A percentile compares a stretch with the other conserved stretches of the same genome.
Evolutionary conservation across 495 filamentous ascomycete genomes (phyloP).

Genomic region (Daldinia grandis): DNA sequence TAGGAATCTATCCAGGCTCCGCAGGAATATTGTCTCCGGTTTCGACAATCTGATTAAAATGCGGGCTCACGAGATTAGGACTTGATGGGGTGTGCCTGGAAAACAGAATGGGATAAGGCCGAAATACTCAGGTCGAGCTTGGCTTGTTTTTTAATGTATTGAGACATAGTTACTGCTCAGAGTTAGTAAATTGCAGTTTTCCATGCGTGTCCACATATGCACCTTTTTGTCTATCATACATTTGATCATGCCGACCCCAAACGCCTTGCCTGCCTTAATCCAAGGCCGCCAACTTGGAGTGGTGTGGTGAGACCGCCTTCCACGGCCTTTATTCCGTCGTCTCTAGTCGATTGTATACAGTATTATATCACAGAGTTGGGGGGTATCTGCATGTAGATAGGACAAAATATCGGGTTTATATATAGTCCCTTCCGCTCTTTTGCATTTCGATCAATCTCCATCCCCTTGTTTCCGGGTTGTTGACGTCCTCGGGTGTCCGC

Average conservation of each 20-base stretch:
- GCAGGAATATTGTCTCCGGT: not conserved
- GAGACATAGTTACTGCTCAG: conserved; percentile 10
- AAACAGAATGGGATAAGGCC: not conserved
- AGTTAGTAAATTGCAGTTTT: conserved; percentile 36
- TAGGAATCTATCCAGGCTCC: not conserved
- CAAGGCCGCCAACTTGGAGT: conserved; percentile 42
- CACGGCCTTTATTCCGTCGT: conserved; percentile 27
- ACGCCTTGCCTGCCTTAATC: conserved; percentile 39
- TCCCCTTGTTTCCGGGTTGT: conserved; percentile 93
- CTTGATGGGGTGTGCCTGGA: not conserved
- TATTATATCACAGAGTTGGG: conserved; percentile 31
- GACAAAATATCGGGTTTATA: conserved; percentile 45
- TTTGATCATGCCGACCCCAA: conserved; percentile 32
- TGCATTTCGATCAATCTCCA: conserved; percentile 98
- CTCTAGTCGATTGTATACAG: conserved; percentile 41
- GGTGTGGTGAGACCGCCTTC: conserved; percentile 41
- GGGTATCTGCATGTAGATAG: conserved; percentile 16
- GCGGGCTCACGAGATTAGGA: not conserved
- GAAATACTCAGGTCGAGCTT: not conserved
- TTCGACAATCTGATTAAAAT: not conserved
- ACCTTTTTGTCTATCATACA: conserved; percentile 48
- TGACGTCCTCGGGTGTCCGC: conserved; percentile 90
- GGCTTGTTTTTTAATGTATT: conserved; percentile 19
- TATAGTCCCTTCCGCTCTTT: conserved; percentile 96
- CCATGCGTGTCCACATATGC: conserved; percentile 31